These are phyloP conservation scores for Epichloe bromicola DNA, from an alignment of 2,329 filamentous ascomycete species.

Conservation along the genomic window DNA sequence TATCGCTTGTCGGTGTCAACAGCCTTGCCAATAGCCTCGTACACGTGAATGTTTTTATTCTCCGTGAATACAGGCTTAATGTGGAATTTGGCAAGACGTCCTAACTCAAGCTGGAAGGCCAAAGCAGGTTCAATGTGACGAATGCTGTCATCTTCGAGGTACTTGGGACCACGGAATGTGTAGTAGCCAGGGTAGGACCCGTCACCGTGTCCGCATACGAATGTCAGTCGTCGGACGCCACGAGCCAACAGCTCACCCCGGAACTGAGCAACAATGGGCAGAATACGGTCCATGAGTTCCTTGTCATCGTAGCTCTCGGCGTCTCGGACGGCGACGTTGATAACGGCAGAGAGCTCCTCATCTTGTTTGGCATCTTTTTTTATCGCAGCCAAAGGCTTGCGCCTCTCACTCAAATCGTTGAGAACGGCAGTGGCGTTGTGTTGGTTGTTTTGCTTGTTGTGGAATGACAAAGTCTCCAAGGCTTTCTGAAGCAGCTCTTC, in stretches of 20 bases:
- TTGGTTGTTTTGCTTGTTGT: constrained; percentile 42
- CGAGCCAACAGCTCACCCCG: constrained; percentile 73
- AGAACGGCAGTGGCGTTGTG: constrained; percentile 45
- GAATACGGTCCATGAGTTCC: constrained; percentile 65
- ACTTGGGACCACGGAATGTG: constrained; percentile 89
- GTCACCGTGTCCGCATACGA: constrained; percentile 90
- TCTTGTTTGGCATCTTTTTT: constrained; percentile 29
- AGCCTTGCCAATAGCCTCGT: constrained; percentile 89
- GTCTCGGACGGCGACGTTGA: constrained; percentile 85
- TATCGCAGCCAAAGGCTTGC: constrained; percentile 31
- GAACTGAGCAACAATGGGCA: constrained; percentile 62
- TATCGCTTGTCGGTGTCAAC: constrained; percentile 96
- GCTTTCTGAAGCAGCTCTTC: constrained; percentile 79
- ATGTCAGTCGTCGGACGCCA: constrained; percentile 79
- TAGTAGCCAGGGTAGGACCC: constrained; percentile 94
- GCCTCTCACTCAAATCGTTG: constrained; percentile 61
- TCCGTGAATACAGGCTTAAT: constrained; percentile 98
- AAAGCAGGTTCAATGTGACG: constrained; percentile 93
- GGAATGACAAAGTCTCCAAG: constrained; percentile 64
- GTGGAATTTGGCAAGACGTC: constrained; percentile 88
- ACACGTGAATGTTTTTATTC: constrained; percentile 98
- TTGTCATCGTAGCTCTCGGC: constrained; percentile 71
- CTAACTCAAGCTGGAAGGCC: constrained; percentile 96
- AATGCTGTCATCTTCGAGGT: constrained; percentile 86
- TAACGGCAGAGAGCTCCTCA: constrained; percentile 79